Percentiles rank a stretch among this genome's conserved stretches.
These are phyloP conservation scores for Isatis lusitanica DNA, from an alignment of 441 rosid genomes.

Conservation along the genomic window DNA sequence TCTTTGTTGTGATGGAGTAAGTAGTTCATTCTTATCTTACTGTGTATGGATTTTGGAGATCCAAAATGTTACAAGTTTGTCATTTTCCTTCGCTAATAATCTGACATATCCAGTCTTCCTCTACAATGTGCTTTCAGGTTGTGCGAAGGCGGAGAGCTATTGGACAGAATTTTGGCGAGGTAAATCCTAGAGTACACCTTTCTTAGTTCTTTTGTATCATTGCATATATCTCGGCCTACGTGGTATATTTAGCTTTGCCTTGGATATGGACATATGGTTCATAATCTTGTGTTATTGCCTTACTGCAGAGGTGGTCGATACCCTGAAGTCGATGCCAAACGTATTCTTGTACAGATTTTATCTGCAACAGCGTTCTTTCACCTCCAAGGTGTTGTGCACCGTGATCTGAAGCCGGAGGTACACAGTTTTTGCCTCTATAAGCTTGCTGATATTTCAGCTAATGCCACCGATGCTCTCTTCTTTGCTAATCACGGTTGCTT, in stretches of 20 bases:
- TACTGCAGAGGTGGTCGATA: constrained; percentile 70
- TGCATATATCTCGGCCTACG: neutral
- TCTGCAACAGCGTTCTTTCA: constrained; percentile 64
- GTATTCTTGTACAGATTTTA: constrained; percentile 57
- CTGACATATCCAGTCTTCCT: neutral
- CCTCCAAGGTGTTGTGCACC: constrained; percentile 78
- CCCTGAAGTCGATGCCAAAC: constrained; percentile 63
- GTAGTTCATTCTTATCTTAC: constrained; percentile 13
- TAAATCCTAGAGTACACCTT: constrained; percentile 17
- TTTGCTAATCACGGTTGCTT: neutral
- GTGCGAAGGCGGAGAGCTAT: constrained; percentile 57
- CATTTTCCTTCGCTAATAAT: neutral
- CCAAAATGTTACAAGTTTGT: neutral
- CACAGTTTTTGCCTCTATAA: constrained; percentile 3
- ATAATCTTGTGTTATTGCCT: neutral
- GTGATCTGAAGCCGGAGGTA: constrained; percentile 79
- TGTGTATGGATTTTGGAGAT: neutral
- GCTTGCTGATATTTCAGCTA: constrained; percentile 3
- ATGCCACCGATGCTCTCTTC: neutral
- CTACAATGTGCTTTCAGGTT: constrained; percentile 37
- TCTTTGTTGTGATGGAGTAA: constrained; percentile 62
- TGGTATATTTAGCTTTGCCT: neutral
- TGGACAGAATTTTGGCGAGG: constrained; percentile 69
- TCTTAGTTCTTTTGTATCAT: neutral
- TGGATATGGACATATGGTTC: neutral